Base-by-base conservation (phyloP, 2,329 filamentous ascomycete species). In the Monosporascus sp. region DNA sequence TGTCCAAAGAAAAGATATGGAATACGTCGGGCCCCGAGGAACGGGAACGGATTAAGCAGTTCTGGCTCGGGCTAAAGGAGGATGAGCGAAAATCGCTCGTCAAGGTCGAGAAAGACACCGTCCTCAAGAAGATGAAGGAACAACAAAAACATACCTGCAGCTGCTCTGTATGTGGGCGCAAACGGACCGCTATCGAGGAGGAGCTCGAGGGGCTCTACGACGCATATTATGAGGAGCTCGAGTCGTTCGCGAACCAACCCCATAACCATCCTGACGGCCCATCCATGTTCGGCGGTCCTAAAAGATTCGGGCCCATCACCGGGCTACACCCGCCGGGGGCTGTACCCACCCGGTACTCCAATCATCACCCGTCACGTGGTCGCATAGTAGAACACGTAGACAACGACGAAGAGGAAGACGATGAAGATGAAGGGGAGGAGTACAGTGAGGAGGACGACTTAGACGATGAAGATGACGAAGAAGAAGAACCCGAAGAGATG, bases 61-160 rank as follows among this genome's bases (percentile, higher is more conserved):
- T 97, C 73, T 99, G 94, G 94, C 81, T 99, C 51, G 91, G 91
- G 17, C 74, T 99, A 44, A 91, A 90, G 61, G 94, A 99, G 70
- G 90, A 96, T 38, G 92, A 97, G 70, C 89, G 94, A 63, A 94
- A 96, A 69, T 94, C 90, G 17, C 78, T 99, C 47, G 91, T 99
- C 67, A 97, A 97, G 73, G 93, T 99, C 31, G 94, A 99, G 73
- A 99, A 99, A 74, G 93, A 99, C 72, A 93, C 94, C 7, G 94
- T 99, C 0, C 76, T 99, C 53, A 91, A 90, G 68, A 99, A 99
- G 78, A 99, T 99, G 94, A 99, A 99, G 78, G 94, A 99, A 72
- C 94, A 99, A 72, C 94, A 99, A 72, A 97, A 97, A 73, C 92
- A 97, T 70, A 97, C 93, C 2, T 99, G 94, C 77, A 97, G 92